Conservation (phyloP, 768 basidiomycete genomes). For the Multifurca ochricompacta region DNA sequence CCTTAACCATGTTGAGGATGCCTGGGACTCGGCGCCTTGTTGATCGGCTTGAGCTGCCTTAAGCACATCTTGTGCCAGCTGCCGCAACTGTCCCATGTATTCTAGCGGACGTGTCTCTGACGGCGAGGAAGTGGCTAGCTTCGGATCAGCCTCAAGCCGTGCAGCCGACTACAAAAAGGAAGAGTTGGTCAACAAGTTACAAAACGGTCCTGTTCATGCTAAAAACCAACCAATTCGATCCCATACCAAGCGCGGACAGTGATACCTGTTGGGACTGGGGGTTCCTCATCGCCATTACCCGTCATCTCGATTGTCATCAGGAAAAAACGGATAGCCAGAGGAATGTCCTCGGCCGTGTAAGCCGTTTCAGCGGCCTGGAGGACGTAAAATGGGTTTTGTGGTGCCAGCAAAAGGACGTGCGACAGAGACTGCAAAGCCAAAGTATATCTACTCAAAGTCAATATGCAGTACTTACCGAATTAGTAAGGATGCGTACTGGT, state of each 20-base stretch:
- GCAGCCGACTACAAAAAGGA: slow-evolving; percentile 2
- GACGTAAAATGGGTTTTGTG: slow-evolving; percentile 79
- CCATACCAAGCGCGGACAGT: slow-evolving; percentile 76
- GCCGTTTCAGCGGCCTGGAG: slow-evolving; percentile 87
- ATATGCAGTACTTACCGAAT: background rate
- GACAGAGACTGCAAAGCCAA: slow-evolving; percentile 67
- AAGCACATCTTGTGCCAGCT: slow-evolving; percentile 12
- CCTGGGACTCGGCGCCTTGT: background rate
- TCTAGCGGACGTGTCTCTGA: slow-evolving; percentile 11
- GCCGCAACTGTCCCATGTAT: slow-evolving; percentile 1
- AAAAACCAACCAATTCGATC: slow-evolving; percentile 57
- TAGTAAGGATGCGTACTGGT: slow-evolving; percentile 46
- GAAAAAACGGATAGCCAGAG: slow-evolving; percentile 72
- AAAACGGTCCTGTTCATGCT: too few species aligned
- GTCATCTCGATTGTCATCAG: slow-evolving; percentile 75
- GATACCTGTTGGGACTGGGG: slow-evolving; percentile 42
- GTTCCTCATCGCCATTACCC: slow-evolving; percentile 45
- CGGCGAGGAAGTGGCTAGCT: slow-evolving; percentile 2
- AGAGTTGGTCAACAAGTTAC: background rate
- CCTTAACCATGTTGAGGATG: slow-evolving; percentile 3
- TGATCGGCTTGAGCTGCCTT: background rate
- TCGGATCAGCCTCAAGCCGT: slow-evolving; percentile 8
- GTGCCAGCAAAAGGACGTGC: slow-evolving; percentile 73
- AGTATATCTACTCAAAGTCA: slow-evolving; percentile 48
- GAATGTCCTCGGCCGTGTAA: slow-evolving; percentile 67